Base-by-base conservation (phyloP, 495 filamentous ascomycete species). In the Melanomma pulvis-pyrius region DNA sequence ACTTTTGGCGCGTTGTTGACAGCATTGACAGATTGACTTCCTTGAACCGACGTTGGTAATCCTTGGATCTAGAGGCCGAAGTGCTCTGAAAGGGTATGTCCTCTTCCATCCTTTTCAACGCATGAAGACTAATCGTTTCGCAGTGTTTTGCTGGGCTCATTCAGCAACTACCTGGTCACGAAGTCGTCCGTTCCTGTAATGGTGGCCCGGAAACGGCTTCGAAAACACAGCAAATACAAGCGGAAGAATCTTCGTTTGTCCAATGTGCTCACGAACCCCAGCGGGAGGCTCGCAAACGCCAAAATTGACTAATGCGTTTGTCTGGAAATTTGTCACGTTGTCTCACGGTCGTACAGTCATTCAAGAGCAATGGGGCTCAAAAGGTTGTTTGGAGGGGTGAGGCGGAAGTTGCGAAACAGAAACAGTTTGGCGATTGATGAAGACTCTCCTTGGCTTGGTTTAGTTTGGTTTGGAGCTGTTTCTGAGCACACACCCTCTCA, bases 141-240 rank as follows among this genome's bases (percentile, higher is more conserved):
- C 66, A 94, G 92, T 71, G 92, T 96, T 26, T 86, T 98, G 30
- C 83, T 98, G 19, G 94, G 94, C 19, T 97, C 92, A 1, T 98
- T 98, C 76, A 93, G 90, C 59, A 97, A 97, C 74, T 98, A 98
- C 74, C 83, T 98, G 12, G 91, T 98, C 26, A 93, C 91, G 47
- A 97, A 97, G 78, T 93, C 90, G 55, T 96, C 91, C 7, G 92
- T 96, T n/a, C 94, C 94, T n/a, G 77, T 79, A 26, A 79, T 79
- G 77, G 77, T 79, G 0, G 77, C 77, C 19, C 69, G 77, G 34
- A 79, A 78, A 69, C 74, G 74, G 51, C 71, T 79, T 48, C 63
- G 75, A 17, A 78, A 77, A 59, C 77, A 78, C 65, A 70, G 67
- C 57, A 78, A 79, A 60, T 72, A 72, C 54, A 74, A 74, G 53